Percentiles rank a stretch among this genome's conserved stretches.
Evolutionary conservation across 225 moss, liverwort and hornwort genomes (phyloP).

Genomic region (Bryoerythrophyllum caledonicum): DNA sequence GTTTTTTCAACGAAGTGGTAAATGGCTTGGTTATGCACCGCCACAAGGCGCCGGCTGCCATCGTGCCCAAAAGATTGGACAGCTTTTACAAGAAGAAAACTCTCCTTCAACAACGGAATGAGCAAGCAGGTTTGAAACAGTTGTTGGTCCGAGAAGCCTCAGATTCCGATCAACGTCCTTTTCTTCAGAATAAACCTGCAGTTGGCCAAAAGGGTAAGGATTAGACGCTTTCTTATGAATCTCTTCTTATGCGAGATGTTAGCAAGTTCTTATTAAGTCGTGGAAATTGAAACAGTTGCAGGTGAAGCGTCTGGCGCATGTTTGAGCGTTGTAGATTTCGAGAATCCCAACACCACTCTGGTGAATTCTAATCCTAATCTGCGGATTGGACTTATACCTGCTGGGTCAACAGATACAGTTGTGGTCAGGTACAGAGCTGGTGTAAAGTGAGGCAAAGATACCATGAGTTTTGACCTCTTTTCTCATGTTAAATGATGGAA

Average conservation of each 20-base stretch:
- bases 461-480: no score
- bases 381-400: slow-evolving; percentile 91
- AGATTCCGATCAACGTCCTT: slow-evolving; percentile 35
- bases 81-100: slow-evolving; percentile 51
- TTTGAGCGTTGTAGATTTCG: slow-evolving; percentile 29
- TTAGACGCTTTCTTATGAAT: background rate
- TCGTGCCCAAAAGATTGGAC: slow-evolving; percentile 56
- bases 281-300: slow-evolving; percentile 10
- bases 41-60: slow-evolving; percentile 65
- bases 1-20: slow-evolving; percentile 87
- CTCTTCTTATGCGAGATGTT: slow-evolving; percentile 2
- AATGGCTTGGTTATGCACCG: slow-evolving; percentile 85
- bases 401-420: slow-evolving; percentile 94
- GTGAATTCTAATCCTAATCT: slow-evolving; percentile 52
- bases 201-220: slow-evolving; percentile 20
- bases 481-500: no score
- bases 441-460: background rate
- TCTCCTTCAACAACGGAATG: slow-evolving; percentile 32
- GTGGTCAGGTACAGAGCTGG: slow-evolving; percentile 66
- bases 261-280: background rate
- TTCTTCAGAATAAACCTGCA: slow-evolving; percentile 31
- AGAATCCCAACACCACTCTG: slow-evolving; percentile 35
- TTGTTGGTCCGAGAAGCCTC: slow-evolving; percentile 29
- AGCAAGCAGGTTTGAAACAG: slow-evolving; percentile 45
- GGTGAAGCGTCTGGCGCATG: slow-evolving; percentile 28